Conservation (phyloP, 352 stramenopile genomes). For the Globisporangium acanthophoron region DNA sequence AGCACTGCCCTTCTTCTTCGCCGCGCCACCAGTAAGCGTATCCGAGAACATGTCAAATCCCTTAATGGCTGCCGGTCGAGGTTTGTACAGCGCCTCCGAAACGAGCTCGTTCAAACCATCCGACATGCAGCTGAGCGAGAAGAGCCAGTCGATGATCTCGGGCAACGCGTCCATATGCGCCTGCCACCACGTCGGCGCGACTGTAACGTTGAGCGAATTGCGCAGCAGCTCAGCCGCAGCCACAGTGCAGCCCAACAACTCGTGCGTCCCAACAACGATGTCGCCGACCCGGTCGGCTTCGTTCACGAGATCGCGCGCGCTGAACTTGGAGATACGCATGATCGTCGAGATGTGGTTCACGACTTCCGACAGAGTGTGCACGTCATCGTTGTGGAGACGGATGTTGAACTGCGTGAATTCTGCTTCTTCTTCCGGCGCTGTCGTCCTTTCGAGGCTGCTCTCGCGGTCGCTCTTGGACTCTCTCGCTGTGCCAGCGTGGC, state of each 20-base stretch:
- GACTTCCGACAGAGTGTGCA: slow-evolving; percentile 71
- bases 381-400: slow-evolving; percentile 83
- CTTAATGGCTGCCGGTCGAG: slow-evolving; percentile 26
- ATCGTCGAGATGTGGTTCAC: slow-evolving; percentile 55
- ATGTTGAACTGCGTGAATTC: slow-evolving; percentile 36
- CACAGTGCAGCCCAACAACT: slow-evolving; percentile 39
- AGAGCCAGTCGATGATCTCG: slow-evolving; percentile 66
- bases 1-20: neutral
- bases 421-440: neutral
- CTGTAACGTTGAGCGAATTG: slow-evolving; percentile 65
- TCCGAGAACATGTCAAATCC: slow-evolving; percentile 28
- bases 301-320: slow-evolving; percentile 41
- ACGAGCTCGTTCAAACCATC: slow-evolving; percentile 72
- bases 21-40: slow-evolving; percentile 14
- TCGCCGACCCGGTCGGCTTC: slow-evolving; percentile 62
- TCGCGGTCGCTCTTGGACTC: slow-evolving; percentile 18
- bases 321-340: slow-evolving; percentile 48
- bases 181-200: slow-evolving; percentile 65
- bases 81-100: slow-evolving; percentile 53
- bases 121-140: slow-evolving; percentile 56
- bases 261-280: slow-evolving; percentile 29
- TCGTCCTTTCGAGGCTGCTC: neutral
- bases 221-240: slow-evolving; percentile 51
- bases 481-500: slow-evolving; percentile 10
- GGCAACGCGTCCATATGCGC: slow-evolving; percentile 48